A percentile compares a stretch with the other conserved stretches of the same genome.
Evolutionary conservation across 1,284 basidiomycete genomes (phyloP).

Genomic region (Schizopora paradoxa): DNA sequence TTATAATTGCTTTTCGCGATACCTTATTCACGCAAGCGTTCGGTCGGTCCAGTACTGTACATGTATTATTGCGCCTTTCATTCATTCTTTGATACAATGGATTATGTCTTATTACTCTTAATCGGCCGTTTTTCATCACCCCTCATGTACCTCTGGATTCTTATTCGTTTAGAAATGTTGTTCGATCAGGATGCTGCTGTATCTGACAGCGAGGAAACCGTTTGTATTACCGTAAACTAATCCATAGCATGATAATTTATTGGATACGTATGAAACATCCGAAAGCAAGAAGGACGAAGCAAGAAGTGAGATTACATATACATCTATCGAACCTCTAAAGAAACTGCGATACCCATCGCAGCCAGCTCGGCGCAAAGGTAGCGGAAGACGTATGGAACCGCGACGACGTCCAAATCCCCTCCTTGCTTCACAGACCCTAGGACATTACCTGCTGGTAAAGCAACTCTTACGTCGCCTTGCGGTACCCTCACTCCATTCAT

Average conservation of each 20-base stretch:
- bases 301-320: too few relatives aligned
- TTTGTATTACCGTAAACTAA: constrained; percentile 7
- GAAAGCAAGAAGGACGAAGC: background rate
- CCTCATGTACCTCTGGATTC: background rate
- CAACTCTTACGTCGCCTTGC: constrained; percentile 50
- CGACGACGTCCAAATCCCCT: constrained; percentile 86
- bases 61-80: too few relatives aligned
- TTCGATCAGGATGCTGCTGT: too few relatives aligned
- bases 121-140: background rate
- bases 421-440: constrained; percentile 56
- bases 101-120: constrained; percentile 2
- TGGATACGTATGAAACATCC: background rate
- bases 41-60: too few relatives aligned
- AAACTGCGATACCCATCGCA: constrained; percentile 82
- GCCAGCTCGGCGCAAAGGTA: constrained; percentile 84
- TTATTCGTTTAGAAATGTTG: too few relatives aligned
- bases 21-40: background rate
- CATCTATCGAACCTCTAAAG: constrained; percentile 51
- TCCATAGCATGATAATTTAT: background rate
- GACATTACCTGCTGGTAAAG: constrained; percentile 60
- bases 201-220: too few relatives aligned
- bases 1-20: background rate
- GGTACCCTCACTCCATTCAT: constrained; percentile 28
- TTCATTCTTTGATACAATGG: too few relatives aligned
- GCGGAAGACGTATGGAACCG: constrained; percentile 93